These are phyloP conservation scores for Cyberlindnera euphorbiae DNA, from an alignment of 805 yeast species.

Conservation along the genomic window DNA sequence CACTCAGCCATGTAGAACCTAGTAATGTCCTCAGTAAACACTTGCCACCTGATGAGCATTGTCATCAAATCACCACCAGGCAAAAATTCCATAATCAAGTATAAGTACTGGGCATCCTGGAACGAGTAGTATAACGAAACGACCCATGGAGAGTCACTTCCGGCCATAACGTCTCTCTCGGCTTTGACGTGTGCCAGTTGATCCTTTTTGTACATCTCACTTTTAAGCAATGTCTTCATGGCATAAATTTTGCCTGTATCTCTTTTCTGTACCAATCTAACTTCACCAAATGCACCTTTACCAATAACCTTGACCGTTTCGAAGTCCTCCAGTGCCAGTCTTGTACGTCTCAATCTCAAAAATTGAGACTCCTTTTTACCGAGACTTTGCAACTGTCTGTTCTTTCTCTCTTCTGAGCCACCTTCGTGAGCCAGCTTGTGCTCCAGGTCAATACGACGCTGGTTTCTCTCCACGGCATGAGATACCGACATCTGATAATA, in stretches of 20 bases:
- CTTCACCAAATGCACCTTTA: slow-evolving; percentile 99
- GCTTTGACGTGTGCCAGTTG: slow-evolving; percentile 95
- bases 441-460: slow-evolving; percentile 82
- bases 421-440: slow-evolving; percentile 66
- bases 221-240: slow-evolving; percentile 82
- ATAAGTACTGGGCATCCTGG: slow-evolving; percentile 87
- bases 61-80: slow-evolving; percentile 99
- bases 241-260: slow-evolving; percentile 97
- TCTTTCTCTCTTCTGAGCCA: slow-evolving; percentile 64
- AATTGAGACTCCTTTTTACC: slow-evolving; percentile 89
- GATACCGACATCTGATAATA: slow-evolving; percentile 92
- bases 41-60: slow-evolving; percentile 86
- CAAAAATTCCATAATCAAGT: slow-evolving; percentile 96
- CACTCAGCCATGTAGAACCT: slow-evolving; percentile 93
- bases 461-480: slow-evolving; percentile 91
- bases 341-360: slow-evolving; percentile 81
- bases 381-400: slow-evolving; percentile 69
- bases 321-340: slow-evolving; percentile 90
- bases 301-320: slow-evolving; percentile 97
- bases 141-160: slow-evolving; percentile 93
- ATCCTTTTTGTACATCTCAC: slow-evolving; percentile 78
- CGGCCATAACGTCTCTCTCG: slow-evolving; percentile 93
- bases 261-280: slow-evolving; percentile 85
- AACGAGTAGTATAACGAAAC: slow-evolving; percentile 92
- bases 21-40: slow-evolving; percentile 90